Conservation (phyloP, 2,329 filamentous ascomycete genomes). For the Fusarium sp. region DNA sequence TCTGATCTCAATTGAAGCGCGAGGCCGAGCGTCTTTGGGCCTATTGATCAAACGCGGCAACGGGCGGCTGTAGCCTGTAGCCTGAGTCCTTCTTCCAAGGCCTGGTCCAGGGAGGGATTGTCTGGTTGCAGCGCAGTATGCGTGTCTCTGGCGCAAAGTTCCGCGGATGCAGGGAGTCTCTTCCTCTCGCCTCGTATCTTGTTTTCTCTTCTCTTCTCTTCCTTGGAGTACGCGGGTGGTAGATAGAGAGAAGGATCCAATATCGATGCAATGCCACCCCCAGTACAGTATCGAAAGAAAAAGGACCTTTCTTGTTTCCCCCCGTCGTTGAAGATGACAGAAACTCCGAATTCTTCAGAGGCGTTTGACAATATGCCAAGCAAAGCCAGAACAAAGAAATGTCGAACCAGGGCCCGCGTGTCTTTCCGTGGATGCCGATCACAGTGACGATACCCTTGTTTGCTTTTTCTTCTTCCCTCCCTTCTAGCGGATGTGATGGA, state of each 20-base stretch:
- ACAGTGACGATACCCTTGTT: background rate
- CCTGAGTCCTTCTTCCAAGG: background rate
- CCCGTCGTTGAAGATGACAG: constrained; percentile 1
- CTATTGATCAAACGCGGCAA: constrained; percentile 25
- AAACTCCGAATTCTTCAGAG: constrained; percentile 8
- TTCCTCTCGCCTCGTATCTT: background rate
- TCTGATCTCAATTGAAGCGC: constrained; percentile 10
- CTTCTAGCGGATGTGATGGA: background rate
- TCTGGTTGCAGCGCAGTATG: constrained; percentile 11
- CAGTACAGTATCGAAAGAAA: background rate
- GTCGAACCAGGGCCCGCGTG: background rate
- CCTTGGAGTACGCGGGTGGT: background rate
- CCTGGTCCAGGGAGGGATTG: constrained; percentile 16
- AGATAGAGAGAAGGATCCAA: background rate
- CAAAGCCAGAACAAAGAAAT: constrained; percentile 18
- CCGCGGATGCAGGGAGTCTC: background rate
- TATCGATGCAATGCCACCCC: background rate
- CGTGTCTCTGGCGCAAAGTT: background rate
- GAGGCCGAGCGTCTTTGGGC: constrained; percentile 12
- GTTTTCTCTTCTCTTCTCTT: background rate
- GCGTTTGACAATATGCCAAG: background rate
- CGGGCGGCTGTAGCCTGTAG: constrained; percentile 1
- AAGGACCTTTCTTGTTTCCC: background rate
- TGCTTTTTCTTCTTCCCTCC: background rate
- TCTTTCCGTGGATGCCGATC: background rate